Conservation (phyloP, 1,284 basidiomycete genomes). For the Gomphus sp. region DNA sequence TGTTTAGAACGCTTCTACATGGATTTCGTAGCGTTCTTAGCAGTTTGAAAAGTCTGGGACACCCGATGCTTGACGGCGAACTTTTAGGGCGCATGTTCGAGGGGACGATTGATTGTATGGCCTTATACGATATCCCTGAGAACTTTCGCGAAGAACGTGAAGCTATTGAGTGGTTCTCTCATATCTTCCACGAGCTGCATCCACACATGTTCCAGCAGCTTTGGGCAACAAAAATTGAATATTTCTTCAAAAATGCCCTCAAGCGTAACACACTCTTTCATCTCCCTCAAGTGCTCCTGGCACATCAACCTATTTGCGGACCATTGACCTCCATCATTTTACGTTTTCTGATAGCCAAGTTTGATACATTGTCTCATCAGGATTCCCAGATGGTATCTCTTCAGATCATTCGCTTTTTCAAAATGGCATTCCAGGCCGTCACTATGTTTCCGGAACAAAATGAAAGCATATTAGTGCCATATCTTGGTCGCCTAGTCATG, state of each 20-base stretch:
- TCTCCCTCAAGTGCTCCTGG: conserved; percentile 83
- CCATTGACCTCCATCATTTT: conserved; percentile 92
- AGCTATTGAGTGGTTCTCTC: conserved; percentile 79
- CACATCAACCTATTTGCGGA: conserved; percentile 76
- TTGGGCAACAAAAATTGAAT: conserved; percentile 85
- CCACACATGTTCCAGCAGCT: conserved; percentile 91
- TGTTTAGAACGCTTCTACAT: conserved; percentile 86
- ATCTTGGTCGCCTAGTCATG: conserved; percentile 93
- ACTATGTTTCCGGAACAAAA: conserved; percentile 72
- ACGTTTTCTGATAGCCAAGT: conserved; percentile 75
- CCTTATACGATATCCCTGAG: conserved; percentile 67
- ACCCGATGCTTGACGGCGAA: conserved; percentile 77
- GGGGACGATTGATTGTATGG: conserved; percentile 77
- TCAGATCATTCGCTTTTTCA: conserved; percentile 86
- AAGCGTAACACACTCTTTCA: conserved; percentile 77
- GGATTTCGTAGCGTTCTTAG: conserved; percentile 82
- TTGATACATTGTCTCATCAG: conserved; percentile 81
- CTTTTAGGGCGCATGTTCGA: conserved; percentile 85
- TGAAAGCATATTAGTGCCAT: conserved; percentile 87
- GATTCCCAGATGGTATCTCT: conserved; percentile 72
- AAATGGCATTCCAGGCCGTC: conserved; percentile 93
- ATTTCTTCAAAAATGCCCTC: conserved; percentile 76
- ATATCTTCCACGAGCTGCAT: conserved; percentile 75
- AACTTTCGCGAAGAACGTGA: conserved; percentile 79
- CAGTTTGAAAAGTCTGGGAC: conserved; percentile 74